Base-by-base conservation (phyloP, 805 yeast genomes). In the Candida tallmaniae region DNA sequence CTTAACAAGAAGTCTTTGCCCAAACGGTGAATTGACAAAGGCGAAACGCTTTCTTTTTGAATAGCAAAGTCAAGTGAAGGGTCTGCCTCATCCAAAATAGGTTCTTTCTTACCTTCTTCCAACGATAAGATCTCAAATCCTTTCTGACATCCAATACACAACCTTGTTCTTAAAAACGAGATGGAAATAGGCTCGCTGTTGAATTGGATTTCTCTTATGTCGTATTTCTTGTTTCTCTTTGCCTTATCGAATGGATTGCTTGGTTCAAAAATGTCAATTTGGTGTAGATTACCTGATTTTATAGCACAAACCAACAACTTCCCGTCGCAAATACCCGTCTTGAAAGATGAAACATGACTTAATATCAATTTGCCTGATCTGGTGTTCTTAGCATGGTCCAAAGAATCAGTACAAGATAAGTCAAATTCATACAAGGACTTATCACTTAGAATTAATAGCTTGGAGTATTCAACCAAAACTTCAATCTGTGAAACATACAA, bases 1-100 rank as follows among this genome's bases (percentile, higher is more conserved):
- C 89, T 82, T 44, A 93, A 72, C 50, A 93, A 63, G 55, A 90
- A 93, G 62, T 89, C 93, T 35, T 81, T 78, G 39, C 90, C 93
- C 38, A 93, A 78, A 41, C 96, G 75, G 56, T 90, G 94, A 40
- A 93, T 87, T 4, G 94, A 88, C 57, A 88, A 75, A 13, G 98
- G 98, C 50, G 85, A 84, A 41, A 90, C 72, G 8, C 52, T 47
- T 56, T 87, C 95, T 40, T 83, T 70, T 40, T 77, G 84, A 38
- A 78, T 85, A 10, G 93, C 97, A 65, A 93, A 93, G 52, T 93
- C 98, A 35, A 93, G 69, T 13, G 97, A 87, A 0, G 97, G 94
- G 53, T 93, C 98, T 0, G 97, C 98, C n/a, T 96, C 96, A 62
- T 93, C 97, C 48, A 93, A 68, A 33, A 93, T 73, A 7, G 93